Percentiles rank a stretch among this genome's conserved stretches.
phyloP scores from a whole-genome alignment of 1,284 basidiomycete species.

The Ustilago lituana region DNA sequence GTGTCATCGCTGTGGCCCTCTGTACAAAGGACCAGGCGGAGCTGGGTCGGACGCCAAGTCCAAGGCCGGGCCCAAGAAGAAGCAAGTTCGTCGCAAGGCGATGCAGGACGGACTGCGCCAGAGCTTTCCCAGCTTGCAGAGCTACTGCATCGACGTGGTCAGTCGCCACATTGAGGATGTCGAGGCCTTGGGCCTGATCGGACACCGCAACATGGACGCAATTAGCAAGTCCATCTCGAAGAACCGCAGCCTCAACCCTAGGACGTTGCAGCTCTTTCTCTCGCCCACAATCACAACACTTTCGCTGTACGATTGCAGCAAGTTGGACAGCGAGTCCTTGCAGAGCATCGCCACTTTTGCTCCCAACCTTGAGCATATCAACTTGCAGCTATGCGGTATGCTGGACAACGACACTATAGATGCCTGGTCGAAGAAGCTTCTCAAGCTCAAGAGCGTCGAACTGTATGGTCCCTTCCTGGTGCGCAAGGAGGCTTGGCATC shows the following conservation, averaged over 20 bases:
- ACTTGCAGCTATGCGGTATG: constrained; percentile 87
- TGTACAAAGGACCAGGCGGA: constrained; percentile 31
- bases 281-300: constrained; percentile 76
- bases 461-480: constrained; percentile 91
- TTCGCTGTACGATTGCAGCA: constrained; percentile 86
- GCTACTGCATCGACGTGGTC: constrained; percentile 85
- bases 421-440: constrained; percentile 76
- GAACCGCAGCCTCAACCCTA: constrained; percentile 81
- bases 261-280: constrained; percentile 83
- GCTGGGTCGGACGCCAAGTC: constrained; percentile 21
- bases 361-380: constrained; percentile 65
- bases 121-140: constrained; percentile 76
- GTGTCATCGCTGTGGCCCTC: constrained; percentile 53
- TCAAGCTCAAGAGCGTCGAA: constrained; percentile 77
- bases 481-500: constrained; percentile 78
- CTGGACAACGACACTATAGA: constrained; percentile 77
- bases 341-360: constrained; percentile 55
- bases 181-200: constrained; percentile 87
- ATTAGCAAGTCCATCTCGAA: constrained; percentile 76
- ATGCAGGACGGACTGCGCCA: constrained; percentile 30
- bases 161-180: constrained; percentile 87
- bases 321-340: constrained; percentile 56
- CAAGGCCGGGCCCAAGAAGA: constrained; percentile 38
- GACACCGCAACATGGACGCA: constrained; percentile 68
- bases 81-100: constrained; percentile 32